These are phyloP conservation scores for Furcasterigmium furcatum DNA, from an alignment of 2,329 filamentous ascomycete genomes.

Conservation along the genomic window DNA sequence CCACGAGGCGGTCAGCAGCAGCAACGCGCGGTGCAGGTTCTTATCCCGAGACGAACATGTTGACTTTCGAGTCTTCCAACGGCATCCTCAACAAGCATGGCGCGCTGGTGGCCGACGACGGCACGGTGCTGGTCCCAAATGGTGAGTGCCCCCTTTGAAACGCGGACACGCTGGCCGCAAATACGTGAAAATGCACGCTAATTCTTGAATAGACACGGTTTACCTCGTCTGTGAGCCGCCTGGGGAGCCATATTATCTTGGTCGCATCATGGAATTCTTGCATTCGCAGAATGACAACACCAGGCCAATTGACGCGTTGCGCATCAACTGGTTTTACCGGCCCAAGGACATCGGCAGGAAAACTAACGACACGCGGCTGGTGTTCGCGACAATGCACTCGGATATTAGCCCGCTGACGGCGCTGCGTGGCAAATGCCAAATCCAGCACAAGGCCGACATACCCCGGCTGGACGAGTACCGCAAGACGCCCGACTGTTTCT, in stretches of 20 bases:
- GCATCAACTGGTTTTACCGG: slow-evolving; percentile 98
- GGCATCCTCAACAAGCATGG: slow-evolving; percentile 65
- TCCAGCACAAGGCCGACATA: slow-evolving; percentile 86
- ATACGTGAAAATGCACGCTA: slow-evolving; percentile 12
- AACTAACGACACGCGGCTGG: slow-evolving; percentile 82
- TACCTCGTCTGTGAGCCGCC: slow-evolving; percentile 97
- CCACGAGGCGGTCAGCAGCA: slow-evolving; percentile 31
- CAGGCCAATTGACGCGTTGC: slow-evolving; percentile 77
- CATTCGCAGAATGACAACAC: slow-evolving; percentile 72
- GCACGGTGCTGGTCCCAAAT: slow-evolving; percentile 77
- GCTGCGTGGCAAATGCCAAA: slow-evolving; percentile 88
- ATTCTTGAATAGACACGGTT: slow-evolving; percentile 60
- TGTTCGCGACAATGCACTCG: slow-evolving; percentile 98
- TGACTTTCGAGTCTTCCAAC: slow-evolving; percentile 76
- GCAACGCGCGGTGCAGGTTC: slow-evolving; percentile 18
- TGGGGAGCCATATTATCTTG: slow-evolving; percentile 96
- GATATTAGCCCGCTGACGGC: slow-evolving; percentile 91
- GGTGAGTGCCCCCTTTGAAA: slow-evolving; percentile 56
- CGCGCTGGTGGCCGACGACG: slow-evolving; percentile 84
- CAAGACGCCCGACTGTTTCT: slow-evolving; percentile 83
- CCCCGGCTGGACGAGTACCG: slow-evolving; percentile 78
- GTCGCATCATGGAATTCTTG: slow-evolving; percentile 97
- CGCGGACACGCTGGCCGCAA: not conserved
- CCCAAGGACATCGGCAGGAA: slow-evolving; percentile 94
- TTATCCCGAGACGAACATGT: slow-evolving; percentile 74